Conservation (phyloP, 2,329 filamentous ascomycete species). For the Aspergillus terreus region DNA sequence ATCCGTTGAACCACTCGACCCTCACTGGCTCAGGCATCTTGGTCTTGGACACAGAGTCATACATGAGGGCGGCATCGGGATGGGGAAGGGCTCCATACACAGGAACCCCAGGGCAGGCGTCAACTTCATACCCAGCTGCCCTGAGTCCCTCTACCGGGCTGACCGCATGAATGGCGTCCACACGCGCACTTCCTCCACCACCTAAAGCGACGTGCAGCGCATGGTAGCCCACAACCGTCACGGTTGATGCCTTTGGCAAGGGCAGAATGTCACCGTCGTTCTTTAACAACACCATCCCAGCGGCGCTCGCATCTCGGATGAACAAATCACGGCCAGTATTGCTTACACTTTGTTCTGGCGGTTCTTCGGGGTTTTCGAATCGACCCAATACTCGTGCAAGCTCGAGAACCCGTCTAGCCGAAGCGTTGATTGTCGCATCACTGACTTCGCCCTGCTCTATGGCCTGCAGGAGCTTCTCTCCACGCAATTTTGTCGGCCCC, state of each 20-base stretch:
- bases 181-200: constrained; percentile 5
- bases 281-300: constrained; percentile 5
- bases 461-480: background rate
- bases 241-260: background rate
- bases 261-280: constrained; percentile 5
- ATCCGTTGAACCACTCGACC: too few species aligned
- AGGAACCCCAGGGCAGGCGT: too few species aligned
- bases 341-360: background rate
- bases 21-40: too few species aligned
- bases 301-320: background rate
- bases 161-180: constrained; percentile 6
- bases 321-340: background rate
- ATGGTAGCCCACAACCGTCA: too few species aligned
- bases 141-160: constrained; percentile 2
- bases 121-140: background rate
- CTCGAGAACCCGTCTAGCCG: background rate
- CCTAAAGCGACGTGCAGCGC: too few species aligned
- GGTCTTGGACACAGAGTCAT: too few species aligned
- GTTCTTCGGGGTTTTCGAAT: background rate
- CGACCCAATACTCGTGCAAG: background rate
- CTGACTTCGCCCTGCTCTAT: background rate
- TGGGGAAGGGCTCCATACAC: too few species aligned
- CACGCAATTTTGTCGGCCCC: constrained; percentile 1
- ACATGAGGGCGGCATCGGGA: too few species aligned
- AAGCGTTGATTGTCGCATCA: background rate